Conservation (phyloP, 148 eudicot genomes). For the Amaranthus hypochondriacus region DNA sequence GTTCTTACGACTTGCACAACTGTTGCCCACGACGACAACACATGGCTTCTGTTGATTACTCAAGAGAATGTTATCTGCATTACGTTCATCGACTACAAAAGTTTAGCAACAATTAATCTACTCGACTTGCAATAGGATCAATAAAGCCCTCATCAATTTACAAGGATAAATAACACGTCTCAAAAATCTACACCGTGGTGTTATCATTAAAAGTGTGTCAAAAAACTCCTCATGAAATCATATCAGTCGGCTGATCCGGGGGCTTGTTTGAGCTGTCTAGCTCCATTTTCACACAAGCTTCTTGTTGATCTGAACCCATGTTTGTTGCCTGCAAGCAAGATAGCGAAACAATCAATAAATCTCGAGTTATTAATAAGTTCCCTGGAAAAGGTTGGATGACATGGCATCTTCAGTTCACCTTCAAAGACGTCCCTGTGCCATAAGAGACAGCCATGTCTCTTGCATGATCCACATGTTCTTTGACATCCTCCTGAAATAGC, state of each 20-base stretch:
- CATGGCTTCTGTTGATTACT: too few relatives aligned
- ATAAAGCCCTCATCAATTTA: constrained; percentile 20
- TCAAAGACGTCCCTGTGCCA: constrained; percentile 20
- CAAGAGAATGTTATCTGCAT: not conserved
- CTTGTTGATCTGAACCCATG: constrained; percentile 27
- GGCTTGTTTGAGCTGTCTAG: constrained; percentile 44
- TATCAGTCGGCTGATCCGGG: constrained; percentile 35
- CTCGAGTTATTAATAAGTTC: not conserved
- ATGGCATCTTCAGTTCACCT: constrained; percentile 28
- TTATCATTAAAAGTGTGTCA: not conserved
- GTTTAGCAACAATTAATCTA: not conserved
- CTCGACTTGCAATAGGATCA: constrained; percentile 14
- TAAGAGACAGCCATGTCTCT: constrained; percentile 31
- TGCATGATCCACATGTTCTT: constrained; percentile 29
- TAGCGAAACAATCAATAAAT: not conserved
- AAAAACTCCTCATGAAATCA: constrained; percentile 27
- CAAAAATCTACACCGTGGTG: constrained; percentile 7
- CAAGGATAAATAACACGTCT: not conserved
- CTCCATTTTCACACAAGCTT: constrained; percentile 36
- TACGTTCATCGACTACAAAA: constrained; percentile 1
- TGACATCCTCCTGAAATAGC: constrained; percentile 35
- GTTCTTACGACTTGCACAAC: too few relatives aligned
- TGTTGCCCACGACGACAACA: too few relatives aligned
- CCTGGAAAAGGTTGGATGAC: not conserved
- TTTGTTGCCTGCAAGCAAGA: constrained; percentile 28